phyloP scores from a whole-genome alignment of 2,329 filamentous ascomycete species.

The Trichoderma atroviride region DNA sequence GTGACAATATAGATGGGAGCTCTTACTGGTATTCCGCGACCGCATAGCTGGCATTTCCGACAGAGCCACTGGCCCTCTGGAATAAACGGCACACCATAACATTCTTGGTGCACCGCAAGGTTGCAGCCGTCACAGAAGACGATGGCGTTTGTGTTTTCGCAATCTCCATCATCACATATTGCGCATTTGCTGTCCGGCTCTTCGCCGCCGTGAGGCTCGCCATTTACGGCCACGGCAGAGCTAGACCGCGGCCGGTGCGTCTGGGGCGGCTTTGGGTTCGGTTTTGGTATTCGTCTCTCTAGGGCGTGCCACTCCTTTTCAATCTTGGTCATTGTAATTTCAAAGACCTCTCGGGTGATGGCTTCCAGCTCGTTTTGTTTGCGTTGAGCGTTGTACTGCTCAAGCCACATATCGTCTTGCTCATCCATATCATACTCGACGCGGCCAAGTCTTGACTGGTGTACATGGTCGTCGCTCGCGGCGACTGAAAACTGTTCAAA shows the following conservation, averaged over 20 bases:
- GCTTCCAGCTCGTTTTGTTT: constrained; percentile 73
- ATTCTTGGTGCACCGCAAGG: constrained; percentile 96
- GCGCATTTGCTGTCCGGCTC: constrained; percentile 97
- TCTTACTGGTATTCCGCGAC: constrained; percentile 80
- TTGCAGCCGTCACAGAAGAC: constrained; percentile 99
- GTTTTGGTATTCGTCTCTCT: constrained; percentile 95
- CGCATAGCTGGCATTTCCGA: constrained; percentile 93
- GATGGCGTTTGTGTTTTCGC: constrained; percentile 98
- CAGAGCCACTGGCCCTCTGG: constrained; percentile 98
- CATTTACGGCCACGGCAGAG: constrained; percentile 92
- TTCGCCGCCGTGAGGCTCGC: constrained; percentile 80
- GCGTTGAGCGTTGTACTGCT: constrained; percentile 77
- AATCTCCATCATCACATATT: constrained; percentile 98
- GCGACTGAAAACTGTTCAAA: constrained; percentile 47
- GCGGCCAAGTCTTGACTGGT: constrained; percentile 62
- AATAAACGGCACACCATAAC: constrained; percentile 97
- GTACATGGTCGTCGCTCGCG: constrained; percentile 37
- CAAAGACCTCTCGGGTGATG: constrained; percentile 91
- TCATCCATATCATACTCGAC: constrained; percentile 99
- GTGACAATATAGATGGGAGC: not conserved
- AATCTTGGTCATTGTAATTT: constrained; percentile 98
- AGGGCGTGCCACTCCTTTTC: constrained; percentile 98
- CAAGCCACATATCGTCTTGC: constrained; percentile 95
- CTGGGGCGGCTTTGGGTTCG: constrained; percentile 93
- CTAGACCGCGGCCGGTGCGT: constrained; percentile 91